Percentiles rank a stretch among this genome's conserved stretches.
Evolutionary conservation across 768 basidiomycete species (phyloP).

Genomic region (Boletus insuetus): DNA sequence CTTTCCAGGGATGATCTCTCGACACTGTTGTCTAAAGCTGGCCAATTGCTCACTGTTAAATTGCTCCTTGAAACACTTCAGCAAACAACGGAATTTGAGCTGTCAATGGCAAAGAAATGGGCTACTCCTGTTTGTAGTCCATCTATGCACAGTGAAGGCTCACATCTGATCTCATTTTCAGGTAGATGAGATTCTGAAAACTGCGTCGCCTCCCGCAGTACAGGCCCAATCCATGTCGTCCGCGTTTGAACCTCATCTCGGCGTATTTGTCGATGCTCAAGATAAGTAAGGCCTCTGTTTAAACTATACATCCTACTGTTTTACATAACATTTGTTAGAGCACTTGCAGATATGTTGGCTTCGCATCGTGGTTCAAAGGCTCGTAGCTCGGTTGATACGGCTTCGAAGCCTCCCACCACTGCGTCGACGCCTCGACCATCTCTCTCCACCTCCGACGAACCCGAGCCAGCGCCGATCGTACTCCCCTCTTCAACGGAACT

Average conservation of each 20-base stretch:
- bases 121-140: constrained; percentile 57
- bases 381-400: constrained; percentile 65
- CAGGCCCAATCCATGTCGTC: constrained; percentile 71
- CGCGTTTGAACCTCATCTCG: constrained; percentile 92
- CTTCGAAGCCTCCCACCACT: constrained; percentile 25
- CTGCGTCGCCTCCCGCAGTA: constrained; percentile 48
- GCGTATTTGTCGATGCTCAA: constrained; percentile 93
- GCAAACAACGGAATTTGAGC: constrained; percentile 85
- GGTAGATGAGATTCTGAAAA: constrained; percentile 65
- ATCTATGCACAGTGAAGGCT: not conserved
- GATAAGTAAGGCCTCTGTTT: constrained; percentile 67
- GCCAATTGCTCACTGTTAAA: constrained; percentile 69
- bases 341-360: constrained; percentile 86
- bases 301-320: not conserved
- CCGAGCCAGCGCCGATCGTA: constrained; percentile 57
- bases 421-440: constrained; percentile 35
- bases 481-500: constrained; percentile 93
- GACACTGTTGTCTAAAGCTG: constrained; percentile 74
- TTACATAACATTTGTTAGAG: constrained; percentile 42
- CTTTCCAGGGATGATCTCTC: constrained; percentile 75
- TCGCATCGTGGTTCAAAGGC: constrained; percentile 65
- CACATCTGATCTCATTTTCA: constrained; percentile 25
- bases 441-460: constrained; percentile 40
- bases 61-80: constrained; percentile 83
- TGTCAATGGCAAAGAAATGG: constrained; percentile 78